Percentiles rank a stretch among this genome's conserved stretches.
Conservation (phyloP, 495 filamentous ascomycete genomes). For the Aspergillus egyptiacus region DNA sequence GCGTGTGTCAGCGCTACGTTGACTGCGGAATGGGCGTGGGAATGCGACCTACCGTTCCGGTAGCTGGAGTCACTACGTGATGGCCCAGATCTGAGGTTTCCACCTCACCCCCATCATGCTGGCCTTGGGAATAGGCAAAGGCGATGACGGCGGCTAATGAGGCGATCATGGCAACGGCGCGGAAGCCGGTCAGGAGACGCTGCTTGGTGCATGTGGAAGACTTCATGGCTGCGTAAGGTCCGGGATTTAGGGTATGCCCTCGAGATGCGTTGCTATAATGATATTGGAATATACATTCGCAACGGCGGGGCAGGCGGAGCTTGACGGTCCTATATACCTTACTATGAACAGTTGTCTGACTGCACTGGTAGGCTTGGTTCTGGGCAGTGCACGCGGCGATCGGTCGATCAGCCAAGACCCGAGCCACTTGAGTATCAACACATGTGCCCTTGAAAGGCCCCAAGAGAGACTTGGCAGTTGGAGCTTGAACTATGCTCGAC, state of each 20-base stretch:
- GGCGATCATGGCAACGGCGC: neutral
- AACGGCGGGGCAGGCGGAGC: too few species aligned
- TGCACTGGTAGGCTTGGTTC: neutral
- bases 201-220: neutral
- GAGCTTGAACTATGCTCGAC: too few species aligned
- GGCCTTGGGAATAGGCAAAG: neutral
- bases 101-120: neutral
- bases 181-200: neutral
- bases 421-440: neutral
- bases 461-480: neutral
- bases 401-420: constrained; percentile 1
- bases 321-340: too few species aligned
- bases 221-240: neutral
- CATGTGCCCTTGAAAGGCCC: neutral
- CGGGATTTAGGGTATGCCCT: neutral
- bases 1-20: neutral
- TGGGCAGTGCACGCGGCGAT: neutral
- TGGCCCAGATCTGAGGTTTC: neutral
- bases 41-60: neutral
- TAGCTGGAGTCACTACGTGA: neutral
- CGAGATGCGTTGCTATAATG: too few species aligned
- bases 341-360: too few species aligned
- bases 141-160: neutral
- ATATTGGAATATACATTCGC: too few species aligned
- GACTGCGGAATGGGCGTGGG: too few species aligned